Conservation (phyloP, 2,329 filamentous ascomycete genomes). For the Paraconiothyrium sp. region DNA sequence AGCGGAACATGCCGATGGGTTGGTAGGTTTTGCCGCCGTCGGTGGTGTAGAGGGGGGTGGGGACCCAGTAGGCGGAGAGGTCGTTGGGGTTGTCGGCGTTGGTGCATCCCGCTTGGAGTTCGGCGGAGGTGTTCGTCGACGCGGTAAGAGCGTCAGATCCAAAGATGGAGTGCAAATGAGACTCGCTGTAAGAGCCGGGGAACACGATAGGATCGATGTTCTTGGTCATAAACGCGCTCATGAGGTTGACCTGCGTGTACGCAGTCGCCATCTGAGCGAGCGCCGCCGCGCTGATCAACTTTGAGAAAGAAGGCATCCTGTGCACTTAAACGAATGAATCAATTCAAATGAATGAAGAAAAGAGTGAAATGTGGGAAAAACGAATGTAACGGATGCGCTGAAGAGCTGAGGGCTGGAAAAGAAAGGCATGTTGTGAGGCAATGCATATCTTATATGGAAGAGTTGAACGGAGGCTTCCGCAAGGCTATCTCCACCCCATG, state of each 20-base stretch:
- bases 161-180: constrained; percentile 58
- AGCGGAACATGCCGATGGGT: constrained; percentile 46
- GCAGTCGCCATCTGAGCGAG: constrained; percentile 39
- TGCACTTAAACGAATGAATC: constrained; percentile 23
- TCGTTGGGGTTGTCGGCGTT: constrained; percentile 59
- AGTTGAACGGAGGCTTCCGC: not conserved
- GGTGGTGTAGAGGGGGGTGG: constrained; percentile 53
- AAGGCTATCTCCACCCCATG: not conserved
- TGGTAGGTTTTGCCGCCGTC: constrained; percentile 47
- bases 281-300: constrained; percentile 34
- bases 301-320: constrained; percentile 45
- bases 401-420: constrained; percentile 4
- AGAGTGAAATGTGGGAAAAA: constrained; percentile 14
- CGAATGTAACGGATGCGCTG: constrained; percentile 7
- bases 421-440: not conserved
- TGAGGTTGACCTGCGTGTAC: constrained; percentile 49
- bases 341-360: constrained; percentile 13
- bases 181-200: constrained; percentile 51
- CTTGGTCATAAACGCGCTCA: constrained; percentile 53
- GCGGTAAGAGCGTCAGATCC: constrained; percentile 56
- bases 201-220: constrained; percentile 58
- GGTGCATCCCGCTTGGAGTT: constrained; percentile 57
- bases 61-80: constrained; percentile 58
- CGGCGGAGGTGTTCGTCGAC: constrained; percentile 48
- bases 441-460: not conserved